A percentile compares a stretch with the other conserved stretches of the same genome.
Conservation (phyloP, 2,329 filamentous ascomycete genomes). For the Claviceps africana region DNA sequence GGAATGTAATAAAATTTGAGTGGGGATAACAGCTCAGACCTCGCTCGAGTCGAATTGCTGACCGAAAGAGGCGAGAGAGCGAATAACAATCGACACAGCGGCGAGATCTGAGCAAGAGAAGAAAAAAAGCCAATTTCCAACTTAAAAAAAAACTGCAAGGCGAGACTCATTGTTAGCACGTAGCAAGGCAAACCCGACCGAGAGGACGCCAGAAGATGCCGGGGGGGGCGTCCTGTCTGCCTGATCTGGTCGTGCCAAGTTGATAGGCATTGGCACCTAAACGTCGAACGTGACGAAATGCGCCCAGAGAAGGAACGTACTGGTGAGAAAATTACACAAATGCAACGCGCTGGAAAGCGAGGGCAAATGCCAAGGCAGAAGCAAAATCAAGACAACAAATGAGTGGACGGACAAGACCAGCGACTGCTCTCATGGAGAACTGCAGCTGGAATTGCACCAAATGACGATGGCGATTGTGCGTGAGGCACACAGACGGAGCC, state of each 20-base stretch:
- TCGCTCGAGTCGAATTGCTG: neutral
- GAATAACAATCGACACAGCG: neutral
- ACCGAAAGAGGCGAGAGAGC: neutral
- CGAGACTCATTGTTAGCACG: neutral
- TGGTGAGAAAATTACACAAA: slow-evolving; percentile 4
- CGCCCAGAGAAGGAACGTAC: slow-evolving; percentile 1
- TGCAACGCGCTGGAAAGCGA: slow-evolving; percentile 5
- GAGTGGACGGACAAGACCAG: slow-evolving; percentile 50
- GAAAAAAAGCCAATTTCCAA: neutral
- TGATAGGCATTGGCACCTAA: neutral
- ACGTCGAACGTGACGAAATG: neutral
- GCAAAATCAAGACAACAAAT: slow-evolving; percentile 23
- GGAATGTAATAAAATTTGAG: slow-evolving; percentile 10
- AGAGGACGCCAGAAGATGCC: neutral
- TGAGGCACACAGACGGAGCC: slow-evolving; percentile 4
- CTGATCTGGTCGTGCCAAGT: neutral
- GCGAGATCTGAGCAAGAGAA: neutral
- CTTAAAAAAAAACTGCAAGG: neutral
- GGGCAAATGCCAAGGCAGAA: slow-evolving; percentile 11
- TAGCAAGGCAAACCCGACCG: neutral
- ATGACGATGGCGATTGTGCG: slow-evolving; percentile 3
- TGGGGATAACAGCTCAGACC: neutral
- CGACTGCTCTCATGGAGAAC: slow-evolving; percentile 33
- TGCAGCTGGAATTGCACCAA: slow-evolving; percentile 45
- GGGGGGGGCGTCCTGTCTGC: neutral